A percentile compares a stretch with the other conserved stretches of the same genome.
phyloP scores from a whole-genome alignment of 306 rosid genomes.

The Quercus ilex region DNA sequence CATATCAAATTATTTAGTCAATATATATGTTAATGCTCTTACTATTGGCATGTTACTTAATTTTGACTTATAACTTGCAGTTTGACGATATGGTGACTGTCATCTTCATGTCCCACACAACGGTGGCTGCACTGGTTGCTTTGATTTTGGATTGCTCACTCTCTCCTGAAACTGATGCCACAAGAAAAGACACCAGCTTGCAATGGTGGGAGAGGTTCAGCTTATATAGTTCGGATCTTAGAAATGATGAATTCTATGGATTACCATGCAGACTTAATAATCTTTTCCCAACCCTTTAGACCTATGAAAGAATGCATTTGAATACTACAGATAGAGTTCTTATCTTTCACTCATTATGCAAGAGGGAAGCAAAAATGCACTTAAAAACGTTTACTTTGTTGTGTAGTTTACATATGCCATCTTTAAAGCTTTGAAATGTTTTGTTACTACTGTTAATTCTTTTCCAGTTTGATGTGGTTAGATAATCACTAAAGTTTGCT shows the following conservation, averaged over 20 bases:
- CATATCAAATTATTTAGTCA: background rate
- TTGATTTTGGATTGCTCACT: conserved; percentile 57
- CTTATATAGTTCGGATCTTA: conserved; percentile 49
- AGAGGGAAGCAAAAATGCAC: background rate
- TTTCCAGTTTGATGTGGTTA: too few species aligned
- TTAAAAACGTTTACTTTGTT: background rate
- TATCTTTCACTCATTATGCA: background rate
- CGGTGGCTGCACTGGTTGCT: conserved; percentile 67
- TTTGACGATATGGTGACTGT: conserved; percentile 43
- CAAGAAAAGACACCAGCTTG: conserved; percentile 51
- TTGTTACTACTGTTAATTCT: background rate
- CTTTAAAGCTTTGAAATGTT: background rate
- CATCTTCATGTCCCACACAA: conserved; percentile 69
- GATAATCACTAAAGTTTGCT: too few species aligned
- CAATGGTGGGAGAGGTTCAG: conserved; percentile 77
- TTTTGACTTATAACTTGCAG: conserved; percentile 30
- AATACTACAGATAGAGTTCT: background rate
- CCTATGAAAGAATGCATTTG: background rate
- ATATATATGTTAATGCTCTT: background rate
- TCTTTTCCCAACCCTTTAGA: conserved; percentile 49
- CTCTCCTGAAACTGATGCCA: conserved; percentile 36
- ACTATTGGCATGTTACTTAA: background rate
- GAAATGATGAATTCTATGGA: conserved; percentile 69
- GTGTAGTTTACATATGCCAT: background rate
- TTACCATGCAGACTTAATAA: conserved; percentile 52